Percentiles rank a stretch among this genome's conserved stretches.
Evolutionary conservation across 441 rosid genomes (phyloP).

Genomic region (Bocquillonia castaneifolia): DNA sequence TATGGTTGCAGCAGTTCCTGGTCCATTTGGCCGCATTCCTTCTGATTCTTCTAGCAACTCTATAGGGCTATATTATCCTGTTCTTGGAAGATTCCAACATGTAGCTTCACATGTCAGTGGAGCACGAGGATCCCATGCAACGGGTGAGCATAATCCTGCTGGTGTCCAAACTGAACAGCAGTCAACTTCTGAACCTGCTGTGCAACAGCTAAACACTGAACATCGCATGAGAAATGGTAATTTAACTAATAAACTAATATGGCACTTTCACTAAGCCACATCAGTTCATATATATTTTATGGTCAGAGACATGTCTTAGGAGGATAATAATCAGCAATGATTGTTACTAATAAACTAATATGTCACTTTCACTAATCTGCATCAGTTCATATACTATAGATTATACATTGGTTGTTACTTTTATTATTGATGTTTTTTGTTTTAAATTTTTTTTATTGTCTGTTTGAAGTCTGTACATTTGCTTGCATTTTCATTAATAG

Average conservation of each 20-base stretch:
- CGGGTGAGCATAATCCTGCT: conserved; percentile 33
- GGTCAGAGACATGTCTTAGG: conserved; percentile 1
- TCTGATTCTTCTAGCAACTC: conserved; percentile 51
- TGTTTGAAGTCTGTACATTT: not conserved
- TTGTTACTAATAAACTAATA: not conserved
- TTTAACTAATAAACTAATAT: not conserved
- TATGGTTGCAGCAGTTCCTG: conserved; percentile 59
- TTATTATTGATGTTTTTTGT: not conserved
- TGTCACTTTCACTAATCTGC: not conserved
- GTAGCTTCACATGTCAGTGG: conserved; percentile 35
- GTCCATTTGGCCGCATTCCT: conserved; percentile 42
- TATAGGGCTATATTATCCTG: conserved; percentile 43
- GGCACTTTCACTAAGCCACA: not conserved
- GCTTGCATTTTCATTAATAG: not conserved
- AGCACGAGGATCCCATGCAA: conserved; percentile 37
- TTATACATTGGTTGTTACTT: too few relatives aligned
- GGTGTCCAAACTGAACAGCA: conserved; percentile 37
- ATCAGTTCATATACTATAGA: too few relatives aligned
- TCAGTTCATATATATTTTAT: not conserved
- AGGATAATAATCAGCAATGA: not conserved
- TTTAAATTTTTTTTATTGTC: not conserved
- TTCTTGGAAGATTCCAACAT: conserved; percentile 53
- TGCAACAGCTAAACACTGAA: conserved; percentile 33
- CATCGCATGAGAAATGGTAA: conserved; percentile 45
- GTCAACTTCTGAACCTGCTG: conserved; percentile 32